Percentiles rank a stretch among this genome's conserved stretches.
Conservation (phyloP, 139 green algal species). For the Penium margaritaceum region DNA sequence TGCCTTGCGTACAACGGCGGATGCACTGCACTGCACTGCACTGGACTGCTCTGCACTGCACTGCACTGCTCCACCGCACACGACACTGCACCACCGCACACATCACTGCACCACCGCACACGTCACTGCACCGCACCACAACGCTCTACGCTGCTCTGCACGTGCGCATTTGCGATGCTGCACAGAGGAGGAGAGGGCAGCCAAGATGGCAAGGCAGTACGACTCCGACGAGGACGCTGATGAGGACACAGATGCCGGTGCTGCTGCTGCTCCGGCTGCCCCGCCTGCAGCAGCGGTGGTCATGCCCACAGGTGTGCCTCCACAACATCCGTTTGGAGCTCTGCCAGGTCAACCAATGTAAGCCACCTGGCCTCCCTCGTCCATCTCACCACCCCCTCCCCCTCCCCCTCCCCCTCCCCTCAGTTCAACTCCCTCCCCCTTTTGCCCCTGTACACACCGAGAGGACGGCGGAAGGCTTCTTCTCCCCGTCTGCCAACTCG, state of each 20-base stretch:
- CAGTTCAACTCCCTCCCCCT: not conserved
- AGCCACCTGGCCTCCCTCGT: not conserved
- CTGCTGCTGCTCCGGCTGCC: too few relatives aligned
- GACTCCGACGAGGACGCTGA: not conserved
- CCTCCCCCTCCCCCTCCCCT: not conserved
- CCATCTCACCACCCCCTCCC: not conserved
- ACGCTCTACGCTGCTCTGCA: not conserved
- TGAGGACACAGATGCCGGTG: not conserved
- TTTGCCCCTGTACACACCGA: not conserved
- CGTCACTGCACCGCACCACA: not conserved
- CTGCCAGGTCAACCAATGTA: too few relatives aligned
- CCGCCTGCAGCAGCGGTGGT: not conserved
- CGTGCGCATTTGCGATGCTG: not conserved
- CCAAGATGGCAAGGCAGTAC: not conserved
- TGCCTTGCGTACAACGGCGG: too few relatives aligned
- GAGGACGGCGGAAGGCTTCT: not conserved
- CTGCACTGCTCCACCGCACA: too few relatives aligned
- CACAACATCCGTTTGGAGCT: not conserved
- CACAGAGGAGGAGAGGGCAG: not conserved
- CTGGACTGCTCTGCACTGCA: too few relatives aligned
- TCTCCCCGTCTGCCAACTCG: not conserved
- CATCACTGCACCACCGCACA: too few relatives aligned
- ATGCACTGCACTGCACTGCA: too few relatives aligned
- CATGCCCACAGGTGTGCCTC: not conserved
- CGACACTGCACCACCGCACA: too few relatives aligned